These are phyloP conservation scores for Apiotrichum akiyoshidainum DNA, from an alignment of 1,284 basidiomycete genomes.

Conservation along the genomic window DNA sequence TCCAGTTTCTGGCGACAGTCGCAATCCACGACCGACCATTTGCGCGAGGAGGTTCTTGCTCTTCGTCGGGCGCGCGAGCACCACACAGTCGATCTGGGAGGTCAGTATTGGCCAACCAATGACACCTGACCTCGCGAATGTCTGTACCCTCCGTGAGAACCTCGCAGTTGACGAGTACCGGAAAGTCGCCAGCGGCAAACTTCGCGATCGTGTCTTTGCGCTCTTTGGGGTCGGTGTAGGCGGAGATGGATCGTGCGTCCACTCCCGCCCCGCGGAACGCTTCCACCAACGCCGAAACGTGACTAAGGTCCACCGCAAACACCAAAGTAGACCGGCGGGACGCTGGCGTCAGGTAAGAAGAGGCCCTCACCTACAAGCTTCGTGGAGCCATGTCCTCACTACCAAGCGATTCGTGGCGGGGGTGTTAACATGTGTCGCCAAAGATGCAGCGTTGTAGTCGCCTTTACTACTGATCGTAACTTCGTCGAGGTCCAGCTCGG, in stretches of 20 bases:
- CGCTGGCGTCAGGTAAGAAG: conserved; percentile 42
- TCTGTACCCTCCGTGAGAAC: conserved; percentile 89
- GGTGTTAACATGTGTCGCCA: conserved; percentile 77
- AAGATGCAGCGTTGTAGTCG: conserved; percentile 72
- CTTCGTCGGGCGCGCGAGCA: conserved; percentile 80
- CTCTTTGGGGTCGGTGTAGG: conserved; percentile 64
- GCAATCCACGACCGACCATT: conserved; percentile 84
- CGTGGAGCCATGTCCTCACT: conserved; percentile 75
- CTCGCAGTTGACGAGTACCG: conserved; percentile 88
- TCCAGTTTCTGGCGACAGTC: conserved; percentile 73
- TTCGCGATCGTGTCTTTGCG: conserved; percentile 64
- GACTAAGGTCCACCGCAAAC: conserved; percentile 82
- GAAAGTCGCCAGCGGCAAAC: conserved; percentile 71
- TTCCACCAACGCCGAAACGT: conserved; percentile 73
- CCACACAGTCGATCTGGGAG: conserved; percentile 73
- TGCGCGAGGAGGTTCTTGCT: conserved; percentile 87
- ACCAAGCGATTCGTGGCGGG: conserved; percentile 69
- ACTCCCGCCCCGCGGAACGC: conserved; percentile 72
- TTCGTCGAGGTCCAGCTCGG: conserved; percentile 64
- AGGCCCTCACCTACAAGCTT: conserved; percentile 58
- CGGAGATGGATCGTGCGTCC: conserved; percentile 79
- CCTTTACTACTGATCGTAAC: conserved; percentile 67
- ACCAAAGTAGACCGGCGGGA: conserved; percentile 79
- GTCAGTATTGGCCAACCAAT: neutral
- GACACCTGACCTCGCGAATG: conserved; percentile 62